These are phyloP conservation scores for Moricandia arvensis DNA, from an alignment of 345 rosid species.

Conservation along the genomic window DNA sequence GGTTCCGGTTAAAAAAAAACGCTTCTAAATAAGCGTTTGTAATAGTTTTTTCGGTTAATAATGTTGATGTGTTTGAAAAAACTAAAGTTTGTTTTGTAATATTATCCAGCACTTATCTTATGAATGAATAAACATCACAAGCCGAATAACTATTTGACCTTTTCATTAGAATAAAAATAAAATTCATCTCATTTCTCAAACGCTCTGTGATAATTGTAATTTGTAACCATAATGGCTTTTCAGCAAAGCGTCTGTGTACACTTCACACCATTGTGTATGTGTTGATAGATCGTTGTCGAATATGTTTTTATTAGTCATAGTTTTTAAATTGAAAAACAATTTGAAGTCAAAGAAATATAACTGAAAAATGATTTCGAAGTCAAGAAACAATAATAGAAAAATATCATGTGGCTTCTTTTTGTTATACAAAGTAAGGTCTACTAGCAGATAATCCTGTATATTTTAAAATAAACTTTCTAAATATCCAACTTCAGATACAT, in stretches of 20 bases:
- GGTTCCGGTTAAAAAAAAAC: conserved; percentile 19
- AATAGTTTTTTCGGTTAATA: not conserved
- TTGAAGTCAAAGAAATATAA: not conserved
- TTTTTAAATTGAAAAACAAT: not conserved
- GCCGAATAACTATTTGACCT: no score
- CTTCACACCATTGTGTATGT: not conserved
- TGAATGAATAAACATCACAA: no score
- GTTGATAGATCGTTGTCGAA: not conserved
- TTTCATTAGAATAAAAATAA: no score
- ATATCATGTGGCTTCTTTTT: not conserved
- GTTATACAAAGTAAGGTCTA: no score
- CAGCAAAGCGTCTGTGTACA: not conserved
- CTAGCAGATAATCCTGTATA: no score
- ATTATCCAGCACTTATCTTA: no score
- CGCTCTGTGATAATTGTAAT: no score
- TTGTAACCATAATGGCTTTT: not conserved
- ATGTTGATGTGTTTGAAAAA: not conserved
- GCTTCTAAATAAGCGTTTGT: not conserved
- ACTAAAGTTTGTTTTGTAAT: no score
- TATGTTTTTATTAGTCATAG: not conserved
- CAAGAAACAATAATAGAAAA: not conserved
- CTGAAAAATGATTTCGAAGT: not conserved
- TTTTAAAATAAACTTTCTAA: no score
- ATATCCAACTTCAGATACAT: not conserved
- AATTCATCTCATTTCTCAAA: no score